phyloP scores from a whole-genome alignment of 345 rosid species.

The Hirschfeldia incana region DNA sequence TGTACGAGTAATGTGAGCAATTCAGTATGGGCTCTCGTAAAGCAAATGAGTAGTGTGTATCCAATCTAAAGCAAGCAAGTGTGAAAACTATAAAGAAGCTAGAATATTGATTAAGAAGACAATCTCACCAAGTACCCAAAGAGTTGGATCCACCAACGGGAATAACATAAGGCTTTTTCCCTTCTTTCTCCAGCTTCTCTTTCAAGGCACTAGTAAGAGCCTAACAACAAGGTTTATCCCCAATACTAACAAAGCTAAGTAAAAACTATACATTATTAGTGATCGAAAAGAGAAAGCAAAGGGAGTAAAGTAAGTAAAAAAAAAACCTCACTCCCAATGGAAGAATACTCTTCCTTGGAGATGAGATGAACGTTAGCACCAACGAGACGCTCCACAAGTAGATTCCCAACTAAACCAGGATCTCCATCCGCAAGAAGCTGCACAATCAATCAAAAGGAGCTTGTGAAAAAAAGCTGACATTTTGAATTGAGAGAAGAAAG shows the following conservation, averaged over 20 bases:
- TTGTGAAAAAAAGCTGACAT: background rate
- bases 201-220: conserved; percentile 68
- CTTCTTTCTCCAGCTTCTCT: conserved; percentile 77
- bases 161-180: conserved; percentile 83
- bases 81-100: background rate
- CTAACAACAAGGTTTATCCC: conserved; percentile 23
- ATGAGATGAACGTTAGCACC: conserved; percentile 87
- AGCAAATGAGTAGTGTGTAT: background rate
- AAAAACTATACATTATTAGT: no score
- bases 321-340: conserved; percentile 81
- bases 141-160: conserved; percentile 98
- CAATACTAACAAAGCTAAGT: background rate
- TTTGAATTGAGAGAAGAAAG: background rate
- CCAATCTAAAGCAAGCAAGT: background rate
- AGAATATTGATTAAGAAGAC: no score
- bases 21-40: background rate
- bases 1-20: conserved; percentile 16
- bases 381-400: conserved; percentile 78
- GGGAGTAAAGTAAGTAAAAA: background rate
- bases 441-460: conserved; percentile 7
- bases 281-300: background rate
- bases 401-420: conserved; percentile 90
- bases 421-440: conserved; percentile 81
- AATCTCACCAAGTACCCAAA: conserved; percentile 81
- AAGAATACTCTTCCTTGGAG: conserved; percentile 84